Conservation (phyloP, 176 grass and related monocot genomes). For the Raddia distichophylla region DNA sequence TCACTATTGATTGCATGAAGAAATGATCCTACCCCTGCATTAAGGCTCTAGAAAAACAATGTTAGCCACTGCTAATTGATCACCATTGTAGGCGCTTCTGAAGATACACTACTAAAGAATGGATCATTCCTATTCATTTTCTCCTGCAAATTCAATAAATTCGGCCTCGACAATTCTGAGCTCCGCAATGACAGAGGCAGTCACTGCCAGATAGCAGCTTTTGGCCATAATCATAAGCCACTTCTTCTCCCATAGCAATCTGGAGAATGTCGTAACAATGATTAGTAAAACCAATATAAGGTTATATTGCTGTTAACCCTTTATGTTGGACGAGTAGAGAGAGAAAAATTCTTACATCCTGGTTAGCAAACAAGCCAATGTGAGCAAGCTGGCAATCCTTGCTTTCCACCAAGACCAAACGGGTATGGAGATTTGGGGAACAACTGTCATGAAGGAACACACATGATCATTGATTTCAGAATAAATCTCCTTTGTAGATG, state of each 20-base stretch:
- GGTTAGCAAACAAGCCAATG: constrained; percentile 85
- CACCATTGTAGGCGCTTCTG: constrained; percentile 11
- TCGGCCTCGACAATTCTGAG: constrained; percentile 72
- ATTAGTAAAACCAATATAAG: constrained; percentile 21
- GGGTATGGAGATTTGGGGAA: constrained; percentile 77
- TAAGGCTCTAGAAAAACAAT: constrained; percentile 31
- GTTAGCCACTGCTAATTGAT: constrained; percentile 19
- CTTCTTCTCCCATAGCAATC: constrained; percentile 81
- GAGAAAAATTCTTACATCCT: constrained; percentile 57
- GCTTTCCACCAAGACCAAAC: constrained; percentile 75
- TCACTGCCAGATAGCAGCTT: constrained; percentile 62
- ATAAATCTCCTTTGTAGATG: constrained; percentile 22
- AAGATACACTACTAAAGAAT: constrained; percentile 5
- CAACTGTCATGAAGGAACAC: constrained; percentile 64
- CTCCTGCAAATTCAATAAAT: constrained; percentile 60
- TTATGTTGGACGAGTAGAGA: neutral
- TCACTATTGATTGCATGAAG: constrained; percentile 41
- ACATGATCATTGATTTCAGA: constrained; percentile 26
- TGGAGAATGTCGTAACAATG: constrained; percentile 45
- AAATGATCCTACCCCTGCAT: constrained; percentile 44
- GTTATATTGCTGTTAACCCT: neutral
- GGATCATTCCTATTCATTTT: constrained; percentile 20
- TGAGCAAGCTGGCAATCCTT: constrained; percentile 86
- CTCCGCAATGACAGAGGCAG: constrained; percentile 69
- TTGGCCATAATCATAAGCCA: constrained; percentile 71